Conservation (phyloP, 345 rosid species). For the Angophora floribunda region DNA sequence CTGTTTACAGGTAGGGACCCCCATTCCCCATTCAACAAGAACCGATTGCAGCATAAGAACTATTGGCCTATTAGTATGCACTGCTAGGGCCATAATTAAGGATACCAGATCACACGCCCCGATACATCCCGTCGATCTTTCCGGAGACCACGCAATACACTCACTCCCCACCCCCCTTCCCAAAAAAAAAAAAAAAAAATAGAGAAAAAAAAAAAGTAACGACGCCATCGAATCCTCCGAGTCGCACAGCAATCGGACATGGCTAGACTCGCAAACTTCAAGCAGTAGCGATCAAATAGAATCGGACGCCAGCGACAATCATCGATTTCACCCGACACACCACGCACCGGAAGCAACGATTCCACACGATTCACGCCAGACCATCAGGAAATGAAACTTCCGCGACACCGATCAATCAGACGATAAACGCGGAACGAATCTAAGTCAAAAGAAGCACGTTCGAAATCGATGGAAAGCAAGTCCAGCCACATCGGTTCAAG, state of each 20-base stretch:
- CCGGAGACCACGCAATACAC: background rate
- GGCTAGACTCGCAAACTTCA: background rate
- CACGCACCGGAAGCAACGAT: background rate
- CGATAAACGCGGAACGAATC: background rate
- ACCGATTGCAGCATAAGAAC: background rate
- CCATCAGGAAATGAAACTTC: background rate
- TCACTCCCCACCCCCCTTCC: too few species aligned
- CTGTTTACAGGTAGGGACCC: background rate
- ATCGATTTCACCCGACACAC: background rate
- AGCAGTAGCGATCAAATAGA: background rate
- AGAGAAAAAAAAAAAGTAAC: background rate
- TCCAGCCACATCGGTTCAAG: background rate
- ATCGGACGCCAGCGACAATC: background rate
- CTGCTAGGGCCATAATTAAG: background rate
- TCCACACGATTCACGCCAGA: background rate
- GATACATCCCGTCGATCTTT: background rate
- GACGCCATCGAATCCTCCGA: background rate
- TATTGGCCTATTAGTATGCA: background rate
- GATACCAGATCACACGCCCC: background rate
- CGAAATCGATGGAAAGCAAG: background rate
- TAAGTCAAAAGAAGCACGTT: background rate
- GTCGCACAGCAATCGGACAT: background rate
- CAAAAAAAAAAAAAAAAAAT: accelerated
- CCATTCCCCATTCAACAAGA: background rate
- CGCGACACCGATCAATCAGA: background rate